Conservation (phyloP, 2,329 filamentous ascomycete genomes). For the Diaporthe eres region DNA sequence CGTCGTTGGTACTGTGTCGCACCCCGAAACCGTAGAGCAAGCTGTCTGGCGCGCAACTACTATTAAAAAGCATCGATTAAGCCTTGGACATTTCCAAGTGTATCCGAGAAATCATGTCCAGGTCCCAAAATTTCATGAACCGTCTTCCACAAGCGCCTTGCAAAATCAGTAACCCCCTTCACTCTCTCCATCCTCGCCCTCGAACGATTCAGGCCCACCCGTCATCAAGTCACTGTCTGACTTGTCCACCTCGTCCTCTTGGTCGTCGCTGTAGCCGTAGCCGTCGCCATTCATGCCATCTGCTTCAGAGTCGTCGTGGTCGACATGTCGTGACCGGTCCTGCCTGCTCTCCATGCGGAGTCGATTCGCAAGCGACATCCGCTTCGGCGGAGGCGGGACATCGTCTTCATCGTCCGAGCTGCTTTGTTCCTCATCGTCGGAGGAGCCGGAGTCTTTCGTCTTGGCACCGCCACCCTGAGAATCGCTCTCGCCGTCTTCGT, state of each 20-base stretch:
- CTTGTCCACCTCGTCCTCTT: slow-evolving; percentile 12
- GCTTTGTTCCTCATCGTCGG: neutral
- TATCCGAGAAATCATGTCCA: neutral
- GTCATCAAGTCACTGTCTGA: slow-evolving; percentile 9
- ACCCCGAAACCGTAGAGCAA: neutral
- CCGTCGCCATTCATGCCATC: slow-evolving; percentile 1
- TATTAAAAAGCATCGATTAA: neutral
- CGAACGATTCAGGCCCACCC: slow-evolving; percentile 7
- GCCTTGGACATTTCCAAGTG: neutral
- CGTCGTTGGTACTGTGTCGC: neutral
- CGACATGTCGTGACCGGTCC: neutral
- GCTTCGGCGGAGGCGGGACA: slow-evolving; percentile 23
- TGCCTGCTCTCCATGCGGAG: slow-evolving; percentile 34
- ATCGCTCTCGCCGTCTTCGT: neutral
- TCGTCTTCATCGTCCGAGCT: slow-evolving; percentile 30
- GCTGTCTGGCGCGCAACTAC: neutral
- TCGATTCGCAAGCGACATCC: slow-evolving; percentile 36
- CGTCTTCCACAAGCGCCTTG: neutral
- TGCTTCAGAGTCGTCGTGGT: slow-evolving; percentile 24
- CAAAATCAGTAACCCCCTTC: slow-evolving; percentile 8
- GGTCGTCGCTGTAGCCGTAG: slow-evolving; percentile 16
- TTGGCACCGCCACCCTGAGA: neutral
- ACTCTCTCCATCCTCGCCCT: slow-evolving; percentile 23
- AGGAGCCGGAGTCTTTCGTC: neutral
- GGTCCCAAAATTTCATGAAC: neutral